These are phyloP conservation scores for Eimeria acervulina DNA, from an alignment of 169 alveolate species.

Conservation along the genomic window DNA sequence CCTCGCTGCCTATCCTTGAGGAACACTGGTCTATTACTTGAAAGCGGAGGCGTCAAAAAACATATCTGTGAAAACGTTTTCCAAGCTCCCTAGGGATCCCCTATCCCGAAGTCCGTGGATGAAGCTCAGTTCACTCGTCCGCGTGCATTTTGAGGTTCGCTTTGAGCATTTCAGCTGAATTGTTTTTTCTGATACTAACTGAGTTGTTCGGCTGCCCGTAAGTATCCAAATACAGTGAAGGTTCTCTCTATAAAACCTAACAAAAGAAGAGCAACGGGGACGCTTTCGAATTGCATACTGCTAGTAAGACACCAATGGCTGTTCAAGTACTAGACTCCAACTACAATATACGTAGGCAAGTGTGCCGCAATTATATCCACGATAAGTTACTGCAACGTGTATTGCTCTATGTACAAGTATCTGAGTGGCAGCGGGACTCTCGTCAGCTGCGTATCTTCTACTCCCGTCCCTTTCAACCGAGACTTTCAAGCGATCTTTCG, in stretches of 20 bases:
- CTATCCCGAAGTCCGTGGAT: not conserved
- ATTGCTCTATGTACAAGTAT: not conserved
- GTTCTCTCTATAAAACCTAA: not conserved
- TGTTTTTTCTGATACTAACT: not conserved
- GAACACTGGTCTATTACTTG: not conserved
- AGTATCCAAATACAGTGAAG: not conserved
- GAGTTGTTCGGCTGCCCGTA: not conserved
- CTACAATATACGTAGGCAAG: not conserved
- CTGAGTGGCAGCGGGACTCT: not conserved
- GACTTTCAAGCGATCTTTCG: not conserved
- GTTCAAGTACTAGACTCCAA: not conserved
- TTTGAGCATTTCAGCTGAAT: not conserved
- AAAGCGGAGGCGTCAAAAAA: not conserved
- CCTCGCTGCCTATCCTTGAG: not conserved
- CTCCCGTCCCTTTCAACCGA: not conserved
- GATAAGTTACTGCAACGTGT: not conserved
- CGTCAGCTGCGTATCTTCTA: not conserved
- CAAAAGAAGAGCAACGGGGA: not conserved
- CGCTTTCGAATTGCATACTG: not conserved
- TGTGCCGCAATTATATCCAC: not conserved
- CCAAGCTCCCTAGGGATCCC: not conserved
- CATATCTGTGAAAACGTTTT: not conserved
- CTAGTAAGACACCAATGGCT: too few relatives aligned
- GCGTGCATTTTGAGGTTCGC: not conserved
- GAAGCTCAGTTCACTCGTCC: not conserved